These are phyloP conservation scores for Vigna reflexopilosa DNA, from an alignment of 306 rosid genomes.

Conservation along the genomic window DNA sequence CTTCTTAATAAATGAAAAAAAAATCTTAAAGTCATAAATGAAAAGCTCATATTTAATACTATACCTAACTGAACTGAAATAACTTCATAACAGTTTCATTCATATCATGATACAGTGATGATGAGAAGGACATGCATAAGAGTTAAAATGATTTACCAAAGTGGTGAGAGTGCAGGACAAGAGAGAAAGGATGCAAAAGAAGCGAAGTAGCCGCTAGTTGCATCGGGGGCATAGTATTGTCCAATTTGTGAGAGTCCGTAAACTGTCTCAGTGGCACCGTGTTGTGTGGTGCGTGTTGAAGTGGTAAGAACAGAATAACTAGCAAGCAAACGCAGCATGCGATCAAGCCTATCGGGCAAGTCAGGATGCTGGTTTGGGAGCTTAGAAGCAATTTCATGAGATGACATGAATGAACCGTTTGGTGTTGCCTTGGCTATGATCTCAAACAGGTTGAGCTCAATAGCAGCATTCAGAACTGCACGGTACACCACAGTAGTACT, in stretches of 20 bases:
- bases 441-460: slow-evolving; percentile 42
- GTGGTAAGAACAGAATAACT: slow-evolving; percentile 32
- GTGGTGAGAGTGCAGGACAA: neutral
- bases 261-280: slow-evolving; percentile 6
- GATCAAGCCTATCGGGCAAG: slow-evolving; percentile 32
- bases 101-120: too few relatives aligned
- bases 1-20: too few relatives aligned
- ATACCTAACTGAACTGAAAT: too few relatives aligned
- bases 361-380: slow-evolving; percentile 19
- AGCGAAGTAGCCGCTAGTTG: slow-evolving; percentile 10
- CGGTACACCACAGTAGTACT: neutral
- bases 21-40: too few relatives aligned
- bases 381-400: slow-evolving; percentile 41
- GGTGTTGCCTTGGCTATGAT: slow-evolving; percentile 34
- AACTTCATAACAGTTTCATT: too few relatives aligned
- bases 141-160: slow-evolving; percentile 14
- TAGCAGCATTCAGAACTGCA: slow-evolving; percentile 34
- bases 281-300: neutral
- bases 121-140: too few relatives aligned
- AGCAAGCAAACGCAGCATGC: slow-evolving; percentile 43
- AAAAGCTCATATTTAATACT: too few relatives aligned
- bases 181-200: neutral
- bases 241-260: slow-evolving; percentile 37
- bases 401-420: slow-evolving; percentile 15
- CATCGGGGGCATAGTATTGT: slow-evolving; percentile 4